Evolutionary conservation across 108 stramenopile genomes (phyloP).

Genomic region (Stephanodiscus triporus): DNA sequence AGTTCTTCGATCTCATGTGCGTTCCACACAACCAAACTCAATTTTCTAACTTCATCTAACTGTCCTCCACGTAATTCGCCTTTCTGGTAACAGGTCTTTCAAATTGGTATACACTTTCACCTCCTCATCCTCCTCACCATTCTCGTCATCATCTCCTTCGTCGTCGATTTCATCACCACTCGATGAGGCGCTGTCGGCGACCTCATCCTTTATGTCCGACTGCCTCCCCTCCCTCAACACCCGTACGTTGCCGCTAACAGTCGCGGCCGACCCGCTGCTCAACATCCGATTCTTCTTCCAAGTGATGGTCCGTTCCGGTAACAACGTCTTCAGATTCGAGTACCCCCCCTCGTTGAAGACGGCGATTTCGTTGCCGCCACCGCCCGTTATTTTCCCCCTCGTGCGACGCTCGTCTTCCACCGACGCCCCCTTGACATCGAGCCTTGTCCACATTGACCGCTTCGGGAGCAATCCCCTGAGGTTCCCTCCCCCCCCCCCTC

Average conservation of each 20-base stretch:
- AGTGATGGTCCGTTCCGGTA: constrained; percentile 14
- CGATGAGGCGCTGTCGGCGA: constrained; percentile 12
- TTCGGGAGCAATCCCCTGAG: constrained; percentile 26
- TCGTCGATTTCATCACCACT: neutral
- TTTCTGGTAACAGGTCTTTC: constrained; percentile 28
- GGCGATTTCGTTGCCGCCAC: neutral
- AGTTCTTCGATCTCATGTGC: neutral
- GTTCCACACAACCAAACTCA: neutral
- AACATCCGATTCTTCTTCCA: neutral
- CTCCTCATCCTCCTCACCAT: neutral
- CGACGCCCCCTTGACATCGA: constrained; percentile 32
- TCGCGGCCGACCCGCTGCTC: constrained; percentile 15
- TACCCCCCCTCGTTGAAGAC: constrained; percentile 31
- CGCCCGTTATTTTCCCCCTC: neutral
- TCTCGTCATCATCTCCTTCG: neutral
- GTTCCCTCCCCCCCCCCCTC: neutral
- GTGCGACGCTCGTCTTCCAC: constrained; percentile 37
- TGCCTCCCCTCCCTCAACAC: constrained; percentile 5
- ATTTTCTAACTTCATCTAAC: neutral
- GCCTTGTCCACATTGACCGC: constrained; percentile 31
- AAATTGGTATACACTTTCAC: constrained; percentile 6
- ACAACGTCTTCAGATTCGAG: constrained; percentile 21
- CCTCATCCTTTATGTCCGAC: constrained; percentile 1
- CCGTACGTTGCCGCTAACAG: neutral
- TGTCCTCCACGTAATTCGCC: constrained; percentile 17